phyloP scores from a whole-genome alignment of 202 grass and related monocot genomes.

The Cymbopogon flexuosus region DNA sequence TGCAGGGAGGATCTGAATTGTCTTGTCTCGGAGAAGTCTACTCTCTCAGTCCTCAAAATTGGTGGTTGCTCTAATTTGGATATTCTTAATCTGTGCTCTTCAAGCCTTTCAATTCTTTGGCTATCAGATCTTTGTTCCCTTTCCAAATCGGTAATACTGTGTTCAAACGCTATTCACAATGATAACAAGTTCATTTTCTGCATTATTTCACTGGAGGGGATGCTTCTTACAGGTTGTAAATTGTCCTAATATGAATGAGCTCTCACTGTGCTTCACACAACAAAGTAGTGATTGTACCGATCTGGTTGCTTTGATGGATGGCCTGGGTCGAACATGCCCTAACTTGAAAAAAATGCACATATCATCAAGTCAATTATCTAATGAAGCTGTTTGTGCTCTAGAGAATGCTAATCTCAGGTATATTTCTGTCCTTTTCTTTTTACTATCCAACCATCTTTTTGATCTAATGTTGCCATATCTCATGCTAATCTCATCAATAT shows the following conservation, averaged over 20 bases:
- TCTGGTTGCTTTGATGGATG: constrained; percentile 68
- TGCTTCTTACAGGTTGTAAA: constrained; percentile 61
- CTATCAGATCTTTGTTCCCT: constrained; percentile 75
- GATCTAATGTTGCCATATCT: background rate
- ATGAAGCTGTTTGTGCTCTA: constrained; percentile 82
- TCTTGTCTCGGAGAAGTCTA: constrained; percentile 69
- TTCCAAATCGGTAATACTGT: constrained; percentile 71
- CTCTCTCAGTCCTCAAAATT: constrained; percentile 62
- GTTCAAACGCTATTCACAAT: constrained; percentile 7
- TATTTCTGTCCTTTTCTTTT: constrained; percentile 9
- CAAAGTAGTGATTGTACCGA: constrained; percentile 75
- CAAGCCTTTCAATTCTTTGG: constrained; percentile 73
- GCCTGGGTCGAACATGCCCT: constrained; percentile 64
- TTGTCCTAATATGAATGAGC: constrained; percentile 77
- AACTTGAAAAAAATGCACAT: constrained; percentile 69
- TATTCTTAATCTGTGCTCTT: constrained; percentile 68
- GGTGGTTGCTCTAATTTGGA: constrained; percentile 70
- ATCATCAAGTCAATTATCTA: constrained; percentile 62
- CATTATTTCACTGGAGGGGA: constrained; percentile 9
- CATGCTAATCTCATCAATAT: background rate
- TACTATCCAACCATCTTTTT: background rate
- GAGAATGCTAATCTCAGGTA: constrained; percentile 82
- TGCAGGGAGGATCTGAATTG: constrained; percentile 56
- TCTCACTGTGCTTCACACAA: constrained; percentile 66
- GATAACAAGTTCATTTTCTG: background rate